Percentiles rank a stretch among this genome's conserved stretches.
Conservation (phyloP, 2,329 filamentous ascomycete genomes). For the Fusarium nematophilum region DNA sequence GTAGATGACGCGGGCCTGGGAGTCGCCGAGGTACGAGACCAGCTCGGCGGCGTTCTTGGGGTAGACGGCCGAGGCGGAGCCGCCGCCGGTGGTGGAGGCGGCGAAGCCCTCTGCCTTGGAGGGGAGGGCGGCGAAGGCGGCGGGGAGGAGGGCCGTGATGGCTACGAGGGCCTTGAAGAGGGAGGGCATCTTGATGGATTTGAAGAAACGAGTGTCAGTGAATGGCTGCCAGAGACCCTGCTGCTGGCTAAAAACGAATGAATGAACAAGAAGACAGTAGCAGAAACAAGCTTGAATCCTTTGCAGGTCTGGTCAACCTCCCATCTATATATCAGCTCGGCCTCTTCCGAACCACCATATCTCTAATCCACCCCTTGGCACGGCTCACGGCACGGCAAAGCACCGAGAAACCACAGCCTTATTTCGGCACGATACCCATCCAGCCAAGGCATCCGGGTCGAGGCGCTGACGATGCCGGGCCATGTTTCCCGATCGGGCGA, state of each 20-base stretch:
- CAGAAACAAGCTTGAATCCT: background rate
- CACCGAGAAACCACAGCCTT: constrained; percentile 17
- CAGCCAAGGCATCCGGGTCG: background rate
- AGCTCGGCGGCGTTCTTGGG: constrained; percentile 66
- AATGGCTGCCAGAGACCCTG: constrained; percentile 30
- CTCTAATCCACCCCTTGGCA: constrained; percentile 33
- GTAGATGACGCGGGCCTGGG: constrained; percentile 65
- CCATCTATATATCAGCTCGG: constrained; percentile 12
- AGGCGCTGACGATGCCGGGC: constrained; percentile 7
- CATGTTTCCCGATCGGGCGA: constrained; percentile 31
- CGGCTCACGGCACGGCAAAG: constrained; percentile 29
- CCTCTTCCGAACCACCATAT: constrained; percentile 15
- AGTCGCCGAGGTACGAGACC: constrained; percentile 67
- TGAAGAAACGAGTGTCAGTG: background rate
- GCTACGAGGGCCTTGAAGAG: constrained; percentile 37
- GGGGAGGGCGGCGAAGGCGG: constrained; percentile 40
- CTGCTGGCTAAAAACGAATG: constrained; percentile 23
- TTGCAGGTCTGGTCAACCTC: constrained; percentile 12
- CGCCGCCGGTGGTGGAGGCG: constrained; percentile 69
- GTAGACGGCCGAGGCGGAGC: constrained; percentile 63
- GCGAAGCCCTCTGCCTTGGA: constrained; percentile 57
- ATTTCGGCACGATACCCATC: constrained; percentile 1
- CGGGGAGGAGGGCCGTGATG: constrained; percentile 32
- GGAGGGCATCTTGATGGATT: constrained; percentile 34
- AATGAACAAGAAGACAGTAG: constrained; percentile 8